Evolutionary conservation across 1,139 yeast genomes (phyloP).

Genomic region (Lodderomyces oxycetoniae): DNA sequence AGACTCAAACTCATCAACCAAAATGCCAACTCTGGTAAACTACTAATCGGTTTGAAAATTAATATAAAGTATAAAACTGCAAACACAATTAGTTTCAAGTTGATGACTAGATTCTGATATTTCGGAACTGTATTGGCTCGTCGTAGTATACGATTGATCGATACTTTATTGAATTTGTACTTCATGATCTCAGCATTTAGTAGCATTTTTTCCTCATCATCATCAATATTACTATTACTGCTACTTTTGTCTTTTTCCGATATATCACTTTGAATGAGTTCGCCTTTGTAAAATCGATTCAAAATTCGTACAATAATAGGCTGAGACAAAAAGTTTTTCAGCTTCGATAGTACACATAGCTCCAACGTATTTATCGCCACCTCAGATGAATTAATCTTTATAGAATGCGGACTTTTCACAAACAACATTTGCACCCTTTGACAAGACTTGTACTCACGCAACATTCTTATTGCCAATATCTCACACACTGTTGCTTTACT

Average conservation of each 20-base stretch:
- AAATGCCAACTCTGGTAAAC: slow-evolving; percentile 26
- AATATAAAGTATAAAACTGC: slow-evolving; percentile 31
- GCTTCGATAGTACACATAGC: slow-evolving; percentile 49
- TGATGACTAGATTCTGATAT: slow-evolving; percentile 40
- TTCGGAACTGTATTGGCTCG: slow-evolving; percentile 39
- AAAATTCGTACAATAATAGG: slow-evolving; percentile 50
- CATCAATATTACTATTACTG: neutral
- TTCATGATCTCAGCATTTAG: slow-evolving; percentile 25
- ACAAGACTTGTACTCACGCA: slow-evolving; percentile 45
- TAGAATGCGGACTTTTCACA: slow-evolving; percentile 20
- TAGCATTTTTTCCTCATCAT: slow-evolving; percentile 14
- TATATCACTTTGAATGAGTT: slow-evolving; percentile 14
- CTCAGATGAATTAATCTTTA: neutral
- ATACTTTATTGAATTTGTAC: slow-evolving; percentile 29
- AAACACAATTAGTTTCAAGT: slow-evolving; percentile 31
- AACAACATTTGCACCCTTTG: slow-evolving; percentile 43
- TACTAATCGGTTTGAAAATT: slow-evolving; percentile 19
- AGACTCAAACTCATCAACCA: slow-evolving; percentile 35
- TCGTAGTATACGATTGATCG: slow-evolving; percentile 27
- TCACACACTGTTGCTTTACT: slow-evolving; percentile 57
- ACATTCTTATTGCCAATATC: slow-evolving; percentile 47
- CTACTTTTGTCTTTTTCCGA: slow-evolving; percentile 1
- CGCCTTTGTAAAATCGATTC: slow-evolving; percentile 54
- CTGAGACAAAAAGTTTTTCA: slow-evolving; percentile 53
- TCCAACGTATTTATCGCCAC: slow-evolving; percentile 47